These are phyloP conservation scores for Aspergillus versicolor DNA, from an alignment of 2,329 filamentous ascomycete genomes.

Conservation along the genomic window DNA sequence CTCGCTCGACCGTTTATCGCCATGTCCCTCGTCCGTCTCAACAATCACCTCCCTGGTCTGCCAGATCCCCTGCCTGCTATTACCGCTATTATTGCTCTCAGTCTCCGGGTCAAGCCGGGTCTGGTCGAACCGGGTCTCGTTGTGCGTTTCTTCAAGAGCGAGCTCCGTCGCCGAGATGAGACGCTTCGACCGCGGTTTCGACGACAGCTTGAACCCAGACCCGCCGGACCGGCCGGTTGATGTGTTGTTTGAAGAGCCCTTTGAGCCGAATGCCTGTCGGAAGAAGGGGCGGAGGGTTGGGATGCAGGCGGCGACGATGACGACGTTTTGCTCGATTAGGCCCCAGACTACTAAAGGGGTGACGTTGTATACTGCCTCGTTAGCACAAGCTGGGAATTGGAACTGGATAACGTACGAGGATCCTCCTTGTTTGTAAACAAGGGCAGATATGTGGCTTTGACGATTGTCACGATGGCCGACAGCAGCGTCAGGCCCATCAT, in stretches of 20 bases:
- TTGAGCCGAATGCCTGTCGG: constrained; percentile 18
- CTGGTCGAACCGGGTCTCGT: not conserved
- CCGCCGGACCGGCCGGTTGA: not conserved
- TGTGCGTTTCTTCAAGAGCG: not conserved
- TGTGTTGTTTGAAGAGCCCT: not conserved
- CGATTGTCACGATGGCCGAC: constrained; percentile 26
- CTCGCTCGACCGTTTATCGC: not conserved
- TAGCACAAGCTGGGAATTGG: no score
- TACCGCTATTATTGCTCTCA: not conserved
- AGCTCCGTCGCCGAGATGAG: constrained; percentile 9
- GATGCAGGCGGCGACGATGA: constrained; percentile 29
- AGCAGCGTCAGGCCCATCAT: constrained; percentile 31
- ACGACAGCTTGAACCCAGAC: constrained; percentile 6
- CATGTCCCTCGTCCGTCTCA: not conserved
- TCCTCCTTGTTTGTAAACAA: constrained; percentile 23
- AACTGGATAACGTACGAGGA: constrained; percentile 17
- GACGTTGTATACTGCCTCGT: constrained; percentile 15
- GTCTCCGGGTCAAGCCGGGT: not conserved
- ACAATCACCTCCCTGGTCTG: constrained; percentile 10
- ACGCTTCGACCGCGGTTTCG: constrained; percentile 3
- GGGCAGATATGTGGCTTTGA: constrained; percentile 28
- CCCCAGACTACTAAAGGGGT: constrained; percentile 22
- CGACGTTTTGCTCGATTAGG: constrained; percentile 29
- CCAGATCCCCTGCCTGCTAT: constrained; percentile 11
- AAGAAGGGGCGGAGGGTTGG: constrained; percentile 29